Percentiles rank a stretch among this genome's conserved stretches.
These are phyloP conservation scores for Darksidea phi DNA, from an alignment of 495 filamentous ascomycete genomes.

Conservation along the genomic window DNA sequence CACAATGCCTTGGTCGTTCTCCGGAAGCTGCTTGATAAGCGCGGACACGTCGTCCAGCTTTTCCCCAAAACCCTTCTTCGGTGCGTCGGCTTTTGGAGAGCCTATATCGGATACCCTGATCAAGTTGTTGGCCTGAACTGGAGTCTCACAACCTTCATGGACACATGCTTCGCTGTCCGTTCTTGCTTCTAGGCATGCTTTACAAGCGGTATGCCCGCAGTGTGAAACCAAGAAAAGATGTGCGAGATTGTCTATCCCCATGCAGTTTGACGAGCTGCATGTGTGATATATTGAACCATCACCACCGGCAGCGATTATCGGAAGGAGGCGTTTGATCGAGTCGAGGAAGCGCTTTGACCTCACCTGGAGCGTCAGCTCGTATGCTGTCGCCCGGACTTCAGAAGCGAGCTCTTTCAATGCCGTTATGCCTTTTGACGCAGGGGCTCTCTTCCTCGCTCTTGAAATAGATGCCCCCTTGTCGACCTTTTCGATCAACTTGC, in stretches of 20 bases:
- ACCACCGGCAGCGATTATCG: not conserved
- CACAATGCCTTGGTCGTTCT: slow-evolving; percentile 43
- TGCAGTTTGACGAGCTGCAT: slow-evolving; percentile 4
- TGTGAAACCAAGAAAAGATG: slow-evolving; percentile 34
- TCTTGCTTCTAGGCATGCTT: slow-evolving; percentile 25
- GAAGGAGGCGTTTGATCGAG: slow-evolving; percentile 9
- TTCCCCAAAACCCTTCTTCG: slow-evolving; percentile 25
- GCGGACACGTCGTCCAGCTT: slow-evolving; percentile 39
- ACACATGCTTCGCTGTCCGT: slow-evolving; percentile 21
- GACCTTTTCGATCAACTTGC: not conserved
- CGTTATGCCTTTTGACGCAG: not conserved
- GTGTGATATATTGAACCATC: not conserved
- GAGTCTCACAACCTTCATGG: slow-evolving; percentile 24
- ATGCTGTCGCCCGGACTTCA: not conserved
- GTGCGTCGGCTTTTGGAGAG: slow-evolving; percentile 18
- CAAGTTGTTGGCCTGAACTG: slow-evolving; percentile 15
- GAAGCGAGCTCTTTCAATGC: slow-evolving; percentile 5
- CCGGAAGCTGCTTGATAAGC: slow-evolving; percentile 33
- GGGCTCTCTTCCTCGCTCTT: not conserved
- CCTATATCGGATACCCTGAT: slow-evolving; percentile 25
- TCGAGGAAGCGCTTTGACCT: slow-evolving; percentile 8
- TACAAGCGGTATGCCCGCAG: slow-evolving; percentile 45
- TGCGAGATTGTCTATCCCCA: not conserved
- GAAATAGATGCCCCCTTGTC: not conserved
- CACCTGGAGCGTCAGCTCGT: not conserved